Evolutionary conservation across 1,139 yeast species (phyloP).

Genomic region (Debaryomycetaceae sp.): DNA sequence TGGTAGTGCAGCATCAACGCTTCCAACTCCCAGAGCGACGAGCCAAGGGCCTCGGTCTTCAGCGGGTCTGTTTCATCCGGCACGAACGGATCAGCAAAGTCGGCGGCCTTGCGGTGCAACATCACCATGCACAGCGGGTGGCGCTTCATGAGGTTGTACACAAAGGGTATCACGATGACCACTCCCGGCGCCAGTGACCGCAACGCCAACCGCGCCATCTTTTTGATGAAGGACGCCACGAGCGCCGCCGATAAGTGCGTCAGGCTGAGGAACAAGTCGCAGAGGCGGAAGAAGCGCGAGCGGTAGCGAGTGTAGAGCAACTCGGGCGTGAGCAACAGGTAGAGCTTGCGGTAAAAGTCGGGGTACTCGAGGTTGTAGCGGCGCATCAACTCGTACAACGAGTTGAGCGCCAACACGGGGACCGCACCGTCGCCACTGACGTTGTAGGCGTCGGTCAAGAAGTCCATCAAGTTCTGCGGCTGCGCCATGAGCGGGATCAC

Average conservation of each 20-base stretch:
- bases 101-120: slow-evolving; percentile 52
- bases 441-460: slow-evolving; percentile 80
- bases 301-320: slow-evolving; percentile 75
- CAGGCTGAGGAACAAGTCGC: slow-evolving; percentile 81
- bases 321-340: slow-evolving; percentile 71
- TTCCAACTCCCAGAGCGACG: slow-evolving; percentile 91
- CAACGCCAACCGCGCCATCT: slow-evolving; percentile 67
- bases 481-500: slow-evolving; percentile 76
- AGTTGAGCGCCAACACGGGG: slow-evolving; percentile 80
- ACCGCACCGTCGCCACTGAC: slow-evolving; percentile 58
- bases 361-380: slow-evolving; percentile 87
- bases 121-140: slow-evolving; percentile 93
- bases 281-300: slow-evolving; percentile 80
- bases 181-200: slow-evolving; percentile 89
- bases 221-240: slow-evolving; percentile 86
- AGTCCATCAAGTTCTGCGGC: slow-evolving; percentile 88
- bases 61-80: slow-evolving; percentile 66
- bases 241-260: slow-evolving; percentile 82
- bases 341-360: slow-evolving; percentile 78
- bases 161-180: slow-evolving; percentile 83
- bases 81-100: slow-evolving; percentile 65
- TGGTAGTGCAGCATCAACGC: slow-evolving; percentile 84
- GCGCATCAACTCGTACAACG: slow-evolving; percentile 82
- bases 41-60: slow-evolving; percentile 70
- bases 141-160: slow-evolving; percentile 80